Base-by-base conservation (phyloP, 257 asterid genomes). In the Jasminum sambac region DNA sequence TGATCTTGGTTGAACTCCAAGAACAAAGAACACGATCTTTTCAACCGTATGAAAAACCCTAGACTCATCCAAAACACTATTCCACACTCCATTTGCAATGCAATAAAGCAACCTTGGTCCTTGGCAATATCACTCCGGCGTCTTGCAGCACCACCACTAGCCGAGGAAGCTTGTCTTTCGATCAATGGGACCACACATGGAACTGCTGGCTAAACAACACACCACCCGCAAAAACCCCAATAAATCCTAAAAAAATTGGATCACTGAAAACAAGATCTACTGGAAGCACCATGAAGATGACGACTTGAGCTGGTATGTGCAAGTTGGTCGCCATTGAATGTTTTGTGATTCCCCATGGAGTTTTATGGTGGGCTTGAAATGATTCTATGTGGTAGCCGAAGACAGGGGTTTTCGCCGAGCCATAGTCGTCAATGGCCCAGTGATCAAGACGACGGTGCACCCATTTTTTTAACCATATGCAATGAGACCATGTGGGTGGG, bases 161-260 rank as follows among this genome's bases (percentile, higher is more conserved):
- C 71, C 36, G 26, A 62, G 80, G 80, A 0, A 79, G 74, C 79
- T 23, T 66, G 59, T 30, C 26, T 42, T 34, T 70, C 3, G 77
- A 71, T 1, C 76, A 42, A 24, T 79, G 83, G 1, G 83, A 70
- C 80, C 83, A 79, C 52, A 79, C 77, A 16, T 79, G 80, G 8
- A 79, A 46, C 74, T 70, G 61, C 38, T 17, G 60, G 74, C 77
- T 65, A 6, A 79, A 79, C 69, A 79, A 37, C 0, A 26, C 40
- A 57, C 55, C 70, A 2, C 69, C 74, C 12, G 69, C 76, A 16
- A 74, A 66, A 4, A 66, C 75, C 6, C 77, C 86, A 0, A 68
- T 68, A 67, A 84, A 84, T 40, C 64, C 69, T 8, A 84, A 57
- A 57, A 37, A 2, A 12, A 40, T 36, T 13, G 82, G 74, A 67